Percentiles rank a stretch among this genome's conserved stretches.
Conservation (phyloP, 1,284 basidiomycete genomes). For the Microbotryum saponariae region DNA sequence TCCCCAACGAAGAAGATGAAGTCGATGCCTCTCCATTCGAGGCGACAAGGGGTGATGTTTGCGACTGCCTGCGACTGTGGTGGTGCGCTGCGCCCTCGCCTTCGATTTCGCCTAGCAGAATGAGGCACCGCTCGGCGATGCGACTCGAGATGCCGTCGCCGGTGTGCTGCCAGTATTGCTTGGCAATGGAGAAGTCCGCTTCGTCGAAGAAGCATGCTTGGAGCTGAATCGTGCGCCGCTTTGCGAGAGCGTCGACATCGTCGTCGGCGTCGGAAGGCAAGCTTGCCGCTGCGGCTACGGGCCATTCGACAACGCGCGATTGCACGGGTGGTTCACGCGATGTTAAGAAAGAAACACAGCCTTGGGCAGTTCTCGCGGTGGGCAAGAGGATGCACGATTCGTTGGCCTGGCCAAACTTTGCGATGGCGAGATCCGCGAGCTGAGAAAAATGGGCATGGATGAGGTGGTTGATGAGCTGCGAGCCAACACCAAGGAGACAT, state of each 20-base stretch:
- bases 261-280: slow-evolving; percentile 34
- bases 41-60: not conserved
- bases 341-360: slow-evolving; percentile 68
- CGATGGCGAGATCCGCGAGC: slow-evolving; percentile 67
- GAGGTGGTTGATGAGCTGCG: not conserved
- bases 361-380: slow-evolving; percentile 60
- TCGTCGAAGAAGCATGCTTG: slow-evolving; percentile 72
- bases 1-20: too few relatives aligned
- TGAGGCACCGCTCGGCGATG: slow-evolving; percentile 71
- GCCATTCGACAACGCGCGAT: slow-evolving; percentile 64
- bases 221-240: slow-evolving; percentile 49
- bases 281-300: slow-evolving; percentile 47
- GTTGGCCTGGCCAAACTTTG: slow-evolving; percentile 61
- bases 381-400: slow-evolving; percentile 75
- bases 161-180: slow-evolving; percentile 93
- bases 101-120: slow-evolving; percentile 51
- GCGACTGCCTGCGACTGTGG: not conserved
- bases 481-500: not conserved
- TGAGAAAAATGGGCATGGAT: slow-evolving; percentile 39
- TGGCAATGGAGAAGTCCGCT: slow-evolving; percentile 61
- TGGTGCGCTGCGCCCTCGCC: slow-evolving; percentile 32
- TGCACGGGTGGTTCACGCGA: slow-evolving; percentile 46
- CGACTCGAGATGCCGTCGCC: slow-evolving; percentile 85
- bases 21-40: not conserved
- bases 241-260: slow-evolving; percentile 31